Evolutionary conservation across 176 grass and related monocot species (phyloP).

Genomic region (Musa beccarii): DNA sequence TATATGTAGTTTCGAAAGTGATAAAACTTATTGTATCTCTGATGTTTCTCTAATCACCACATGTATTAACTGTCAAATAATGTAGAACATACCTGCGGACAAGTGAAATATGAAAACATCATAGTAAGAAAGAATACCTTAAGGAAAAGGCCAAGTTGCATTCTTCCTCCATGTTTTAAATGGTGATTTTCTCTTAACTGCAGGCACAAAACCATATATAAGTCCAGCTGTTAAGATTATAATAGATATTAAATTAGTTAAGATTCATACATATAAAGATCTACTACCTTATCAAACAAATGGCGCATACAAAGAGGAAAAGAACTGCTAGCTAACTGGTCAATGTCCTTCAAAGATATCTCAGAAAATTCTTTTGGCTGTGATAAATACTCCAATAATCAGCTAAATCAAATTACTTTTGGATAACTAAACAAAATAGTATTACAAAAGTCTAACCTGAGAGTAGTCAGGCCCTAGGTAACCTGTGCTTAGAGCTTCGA

Average conservation of each 20-base stretch:
- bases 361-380: slow-evolving; percentile 66
- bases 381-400: slow-evolving; percentile 23
- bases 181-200: slow-evolving; percentile 95
- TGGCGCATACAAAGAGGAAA: slow-evolving; percentile 99
- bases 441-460: slow-evolving; percentile 39
- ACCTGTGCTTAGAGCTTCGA: slow-evolving; percentile 85
- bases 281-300: slow-evolving; percentile 76
- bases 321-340: slow-evolving; percentile 61
- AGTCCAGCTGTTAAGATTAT: slow-evolving; percentile 4
- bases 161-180: slow-evolving; percentile 88
- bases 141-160: slow-evolving; percentile 96
- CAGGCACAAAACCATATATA: slow-evolving; percentile 7
- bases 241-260: slow-evolving; percentile 15
- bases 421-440: neutral
- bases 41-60: too few species aligned
- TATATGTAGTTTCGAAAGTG: too few species aligned
- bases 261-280: slow-evolving; percentile 15
- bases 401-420: slow-evolving; percentile 3
- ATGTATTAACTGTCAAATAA: too few species aligned
- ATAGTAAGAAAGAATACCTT: slow-evolving; percentile 46
- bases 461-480: slow-evolving; percentile 99
- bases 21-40: too few species aligned
- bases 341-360: slow-evolving; percentile 90
- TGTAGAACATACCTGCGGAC: too few species aligned
- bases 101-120: neutral